Evolutionary conservation across 345 rosid genomes (phyloP), one percentile per base, ranked within the genome.

Genomic region (Trapa bicornis): DNA sequence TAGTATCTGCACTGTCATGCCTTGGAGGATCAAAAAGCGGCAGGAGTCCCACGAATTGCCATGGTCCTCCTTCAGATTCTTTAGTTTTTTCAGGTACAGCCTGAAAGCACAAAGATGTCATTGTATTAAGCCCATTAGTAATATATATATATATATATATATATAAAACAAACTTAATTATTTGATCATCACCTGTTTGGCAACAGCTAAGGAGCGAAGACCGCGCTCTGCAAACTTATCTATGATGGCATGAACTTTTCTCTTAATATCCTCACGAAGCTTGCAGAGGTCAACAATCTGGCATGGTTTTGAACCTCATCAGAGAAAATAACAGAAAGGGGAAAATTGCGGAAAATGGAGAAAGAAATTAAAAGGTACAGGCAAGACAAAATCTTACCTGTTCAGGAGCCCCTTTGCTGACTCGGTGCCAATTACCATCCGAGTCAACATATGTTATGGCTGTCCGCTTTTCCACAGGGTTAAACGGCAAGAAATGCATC

Each of bases 21-120:
- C 97, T 83, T 50, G 97, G 97, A 73, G 97, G 97, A 76, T 91
- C 97, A 71, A 91, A 91, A 61, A 91, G 92, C 70, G 97, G 97
- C 70, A 91, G 79, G 17, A 91, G 81, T 68, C 96, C 97, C 65
- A 89, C 83, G 77, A 91, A 91, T 75, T 89, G 77, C 96, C 96
- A 92, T 45, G 92, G 94, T 13, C 70, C 84, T 78, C 94, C 91
- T n/a, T 87, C 80, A 67, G 87, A 80, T 17, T 86, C 88, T 77
- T 82, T 87, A 67, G 54, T 81, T 75, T 84, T 84, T 61, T 80
- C 96, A 8, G 81, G 81, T 37, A 89, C 83, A 32, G 80, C 65
- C 96, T 87, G 80, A 41, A 73, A 43, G 65, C 15, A 32, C 43
- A 36, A 65, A 47, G 45, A 56, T 58, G 29, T 22, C 22, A 50